Evolutionary conservation across 176 grass and related monocot genomes (phyloP), one percentile per base, ranked within the genome.

Genomic region (Saccharum spontaneum): DNA sequence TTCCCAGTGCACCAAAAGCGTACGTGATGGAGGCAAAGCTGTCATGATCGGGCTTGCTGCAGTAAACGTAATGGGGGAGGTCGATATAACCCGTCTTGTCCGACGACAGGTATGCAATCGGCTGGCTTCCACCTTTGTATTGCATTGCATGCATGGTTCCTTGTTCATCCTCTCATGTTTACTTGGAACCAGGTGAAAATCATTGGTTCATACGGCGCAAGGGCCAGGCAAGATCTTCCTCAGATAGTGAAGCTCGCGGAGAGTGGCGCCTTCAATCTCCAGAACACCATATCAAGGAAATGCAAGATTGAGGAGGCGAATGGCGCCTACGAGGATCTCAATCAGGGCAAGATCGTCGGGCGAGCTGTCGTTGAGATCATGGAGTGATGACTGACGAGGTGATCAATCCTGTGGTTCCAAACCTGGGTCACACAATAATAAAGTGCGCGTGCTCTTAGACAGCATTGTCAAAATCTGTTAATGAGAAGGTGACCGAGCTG

Each of bases 211-310:
- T 98, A 98, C 1, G 97, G 97, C 39, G 93, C 97, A 30, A 98
- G 97, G 88, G 91, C 97, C 41, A 98, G 97, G 75, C 97, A 98
- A 89, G 97, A 98, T 86, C 97, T 98, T 92, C 97, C 97, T 85
- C 93, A 95, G 71, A 87, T 98, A 28, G 97, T 98, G 44, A 98
- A 94, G 81, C 97, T 94, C 37, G 93, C 97, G 0, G 93, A 98
- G 82, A 94, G 78, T 3, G 97, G 91, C 0, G 79, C 88, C 49
- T 98, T 98, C 88, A 90, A 98, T 83, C 89, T 95, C 8, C 73
- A 92, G 69, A 92, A 95, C 12, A 70, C 93, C 41, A 77, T 98
- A 49, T 90, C 97, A 36, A 94, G 97, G 85, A 98, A 98, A 98
- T 95, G 93, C 90, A 95, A 87, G 82, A 65, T 98, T 1, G 96